Base-by-base conservation (phyloP, 2,329 filamentous ascomycete species). In the Sporothrix globosa region DNA sequence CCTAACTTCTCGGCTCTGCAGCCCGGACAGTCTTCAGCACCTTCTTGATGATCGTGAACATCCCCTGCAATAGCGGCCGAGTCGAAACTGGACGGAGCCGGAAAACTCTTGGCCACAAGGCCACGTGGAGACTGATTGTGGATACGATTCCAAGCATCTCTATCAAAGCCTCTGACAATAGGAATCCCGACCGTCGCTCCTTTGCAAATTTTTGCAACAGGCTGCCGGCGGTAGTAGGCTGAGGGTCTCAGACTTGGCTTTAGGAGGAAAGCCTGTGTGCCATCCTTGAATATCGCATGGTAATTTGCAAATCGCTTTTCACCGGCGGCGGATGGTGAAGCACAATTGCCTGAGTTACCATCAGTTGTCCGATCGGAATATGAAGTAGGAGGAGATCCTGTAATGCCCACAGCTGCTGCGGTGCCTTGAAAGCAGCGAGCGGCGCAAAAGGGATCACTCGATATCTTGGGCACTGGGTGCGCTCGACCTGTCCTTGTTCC, bases 131-230 rank as follows among this genome's bases (percentile, higher is more conserved):
- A 9, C 34, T 70, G 83, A 50, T 82, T 80, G 71, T 97, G 88
- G 13, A 93, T 78, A 69, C 86, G 90, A 72, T 92, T 87, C 94
- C 95, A 99, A 1, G 83, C 81, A 46, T 85, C 84, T 73, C 91
- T 87, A 78, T 96, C 89, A 76, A 99, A 99, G 0, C 96, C 96
- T 70, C 96, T 89, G 19, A 96, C 86, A n/a, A 98, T 91, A 3
- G 91, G 90, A 17, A 97, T 88, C 0, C 96, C 96, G 69, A 99
- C 90, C 7, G 90, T 90, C 67, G 90, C 82, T 0, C 92, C 93
- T 80, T 92, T 97, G 74, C 91, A 88, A 70, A 98, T 96, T 75
- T 95, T 93, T 53, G 89, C 86, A 3, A 97, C 83, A 0, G 96
- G 96, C 65, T 88, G 87, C 73, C 96, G 86, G 13, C 92, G 91